Evolutionary conservation across 2,329 filamentous ascomycete genomes (phyloP).

Genomic region (Monosporascus sp.): DNA sequence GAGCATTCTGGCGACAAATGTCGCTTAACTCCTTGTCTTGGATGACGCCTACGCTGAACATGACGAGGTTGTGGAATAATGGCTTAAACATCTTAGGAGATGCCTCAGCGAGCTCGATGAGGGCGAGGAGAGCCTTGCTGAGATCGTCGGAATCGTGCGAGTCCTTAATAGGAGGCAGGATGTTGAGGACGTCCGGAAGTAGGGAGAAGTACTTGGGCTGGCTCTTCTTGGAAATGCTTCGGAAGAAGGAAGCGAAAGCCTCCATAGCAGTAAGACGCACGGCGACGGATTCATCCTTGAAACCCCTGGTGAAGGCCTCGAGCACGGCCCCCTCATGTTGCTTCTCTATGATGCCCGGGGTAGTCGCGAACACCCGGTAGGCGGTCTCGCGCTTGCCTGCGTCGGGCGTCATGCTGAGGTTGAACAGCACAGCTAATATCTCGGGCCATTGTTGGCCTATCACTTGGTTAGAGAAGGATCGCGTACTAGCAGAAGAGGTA

Average conservation of each 20-base stretch:
- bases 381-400: conserved; percentile 83
- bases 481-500: background rate
- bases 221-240: conserved; percentile 79
- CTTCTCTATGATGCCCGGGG: conserved; percentile 90
- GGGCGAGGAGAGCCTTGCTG: conserved; percentile 79
- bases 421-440: conserved; percentile 78
- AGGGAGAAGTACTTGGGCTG: conserved; percentile 84
- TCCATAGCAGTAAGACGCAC: conserved; percentile 94
- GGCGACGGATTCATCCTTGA: conserved; percentile 78
- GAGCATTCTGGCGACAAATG: conserved; percentile 84
- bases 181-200: conserved; percentile 87
- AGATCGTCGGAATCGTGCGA: conserved; percentile 85
- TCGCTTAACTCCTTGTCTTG: conserved; percentile 94
- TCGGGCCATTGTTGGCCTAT: conserved; percentile 84
- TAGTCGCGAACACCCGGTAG: conserved; percentile 92
- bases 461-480: conserved; percentile 12
- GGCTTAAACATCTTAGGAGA: conserved; percentile 96
- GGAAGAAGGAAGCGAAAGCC: conserved; percentile 94
- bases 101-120: conserved; percentile 93
- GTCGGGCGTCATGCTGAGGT: conserved; percentile 81
- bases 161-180: conserved; percentile 90
- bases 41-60: conserved; percentile 88
- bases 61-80: conserved; percentile 87
- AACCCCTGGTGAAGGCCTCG: conserved; percentile 82
- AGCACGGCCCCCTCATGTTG: conserved; percentile 91